Conservation (phyloP, 345 rosid species). For the Populus pruinosa region DNA sequence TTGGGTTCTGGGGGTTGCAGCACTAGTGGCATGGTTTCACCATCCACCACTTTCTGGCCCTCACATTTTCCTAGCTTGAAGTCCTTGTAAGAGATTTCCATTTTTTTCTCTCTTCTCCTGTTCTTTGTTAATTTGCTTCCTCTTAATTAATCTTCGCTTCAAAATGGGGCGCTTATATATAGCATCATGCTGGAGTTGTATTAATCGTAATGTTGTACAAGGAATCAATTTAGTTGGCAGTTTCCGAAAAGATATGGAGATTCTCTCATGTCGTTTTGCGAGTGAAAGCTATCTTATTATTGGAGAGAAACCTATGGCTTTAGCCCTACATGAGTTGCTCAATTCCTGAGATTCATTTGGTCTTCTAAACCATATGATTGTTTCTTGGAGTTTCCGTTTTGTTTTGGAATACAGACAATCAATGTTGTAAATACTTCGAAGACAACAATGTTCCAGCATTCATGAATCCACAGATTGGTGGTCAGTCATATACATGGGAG, state of each 20-base stretch:
- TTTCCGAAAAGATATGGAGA: neutral
- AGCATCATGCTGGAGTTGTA: conserved; percentile 1
- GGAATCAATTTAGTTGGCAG: neutral
- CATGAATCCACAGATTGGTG: no score
- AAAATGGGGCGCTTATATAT: neutral
- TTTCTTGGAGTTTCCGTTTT: no score
- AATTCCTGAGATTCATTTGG: no score
- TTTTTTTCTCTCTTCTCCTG: neutral
- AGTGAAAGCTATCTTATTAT: neutral
- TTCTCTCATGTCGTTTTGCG: neutral
- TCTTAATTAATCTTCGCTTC: neutral
- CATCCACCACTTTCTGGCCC: conserved; percentile 65
- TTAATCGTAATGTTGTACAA: neutral
- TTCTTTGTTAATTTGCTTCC: neutral
- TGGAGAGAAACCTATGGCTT: neutral
- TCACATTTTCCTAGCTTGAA: conserved; percentile 55
- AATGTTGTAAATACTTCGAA: no score
- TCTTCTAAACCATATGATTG: no score
- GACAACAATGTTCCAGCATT: no score
- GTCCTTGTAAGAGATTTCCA: conserved; percentile 42
- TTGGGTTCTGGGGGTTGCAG: conserved; percentile 34
- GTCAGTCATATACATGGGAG: no score
- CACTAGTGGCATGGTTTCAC: conserved; percentile 52
- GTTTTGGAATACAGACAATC: no score
- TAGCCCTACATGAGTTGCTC: neutral